These are phyloP conservation scores for Przewalskia tangutica DNA, from an alignment of 257 asterid species.

Conservation along the genomic window DNA sequence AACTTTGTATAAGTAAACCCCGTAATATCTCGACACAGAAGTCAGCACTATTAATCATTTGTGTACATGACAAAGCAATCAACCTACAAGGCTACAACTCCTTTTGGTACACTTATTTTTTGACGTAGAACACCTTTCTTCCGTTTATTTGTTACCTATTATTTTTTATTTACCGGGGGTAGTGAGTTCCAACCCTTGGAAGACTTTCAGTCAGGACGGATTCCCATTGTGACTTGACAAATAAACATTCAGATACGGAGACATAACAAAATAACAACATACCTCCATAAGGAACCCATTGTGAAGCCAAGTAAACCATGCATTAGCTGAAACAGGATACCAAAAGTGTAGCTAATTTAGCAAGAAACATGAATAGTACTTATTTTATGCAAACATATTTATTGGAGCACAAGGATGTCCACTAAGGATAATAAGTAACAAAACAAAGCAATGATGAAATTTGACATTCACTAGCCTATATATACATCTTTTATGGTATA, in stretches of 20 bases:
- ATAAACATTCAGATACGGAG: neutral
- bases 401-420: neutral
- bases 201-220: neutral
- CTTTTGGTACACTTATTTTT: too few relatives aligned
- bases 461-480: neutral
- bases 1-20: neutral
- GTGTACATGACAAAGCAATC: neutral
- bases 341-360: neutral
- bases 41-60: neutral
- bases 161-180: neutral
- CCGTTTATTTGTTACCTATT: neutral
- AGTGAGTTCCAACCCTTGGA: neutral
- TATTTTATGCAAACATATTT: neutral
- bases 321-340: slow-evolving; percentile 42
- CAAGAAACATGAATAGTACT: too few relatives aligned
- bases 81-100: too few relatives aligned
- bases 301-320: slow-evolving; percentile 84
- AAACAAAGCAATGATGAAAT: neutral
- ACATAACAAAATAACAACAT: slow-evolving; percentile 7
- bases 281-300: slow-evolving; percentile 96
- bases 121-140: too few relatives aligned
- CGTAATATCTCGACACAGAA: neutral
- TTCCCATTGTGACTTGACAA: neutral
- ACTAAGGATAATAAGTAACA: neutral
- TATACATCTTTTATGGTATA: neutral